A percentile compares a stretch with the other conserved stretches of the same genome.
Conservation (phyloP, 2,329 filamentous ascomycete species). For the Pseudocercospora musae region DNA sequence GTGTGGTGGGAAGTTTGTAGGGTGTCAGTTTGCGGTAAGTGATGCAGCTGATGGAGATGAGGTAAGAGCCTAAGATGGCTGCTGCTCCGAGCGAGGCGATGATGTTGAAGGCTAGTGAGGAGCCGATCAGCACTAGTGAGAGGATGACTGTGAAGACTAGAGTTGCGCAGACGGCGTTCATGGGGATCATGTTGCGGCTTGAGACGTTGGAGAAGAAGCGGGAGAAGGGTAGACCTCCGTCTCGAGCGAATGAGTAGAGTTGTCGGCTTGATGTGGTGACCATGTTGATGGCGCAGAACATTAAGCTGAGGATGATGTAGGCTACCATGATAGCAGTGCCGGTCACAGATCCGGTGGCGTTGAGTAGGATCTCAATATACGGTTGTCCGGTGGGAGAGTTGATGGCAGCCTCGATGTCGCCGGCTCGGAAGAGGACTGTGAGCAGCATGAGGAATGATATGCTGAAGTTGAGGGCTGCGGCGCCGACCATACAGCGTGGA, state of each 20-base stretch:
- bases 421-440: constrained; percentile 7
- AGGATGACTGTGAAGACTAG: constrained; percentile 10
- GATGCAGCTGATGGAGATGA: constrained; percentile 17
- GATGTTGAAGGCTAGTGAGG: constrained; percentile 10
- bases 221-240: background rate
- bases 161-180: constrained; percentile 8
- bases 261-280: background rate
- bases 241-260: background rate
- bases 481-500: constrained; percentile 25
- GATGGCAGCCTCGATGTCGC: constrained; percentile 2
- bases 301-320: background rate
- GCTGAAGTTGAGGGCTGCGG: constrained; percentile 21
- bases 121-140: constrained; percentile 10
- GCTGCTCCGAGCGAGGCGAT: constrained; percentile 4
- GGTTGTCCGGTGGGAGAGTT: background rate
- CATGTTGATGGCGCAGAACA: constrained; percentile 3
- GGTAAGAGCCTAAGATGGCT: constrained; percentile 13
- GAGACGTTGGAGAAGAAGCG: background rate
- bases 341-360: constrained; percentile 1
- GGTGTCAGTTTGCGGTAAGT: constrained; percentile 14
- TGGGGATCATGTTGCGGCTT: background rate
- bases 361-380: constrained; percentile 7
- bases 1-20: constrained; percentile 15
- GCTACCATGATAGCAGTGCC: background rate
- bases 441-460: constrained; percentile 12